These are phyloP conservation scores for Xylaria scruposa DNA, from an alignment of 495 filamentous ascomycete genomes.

Conservation along the genomic window DNA sequence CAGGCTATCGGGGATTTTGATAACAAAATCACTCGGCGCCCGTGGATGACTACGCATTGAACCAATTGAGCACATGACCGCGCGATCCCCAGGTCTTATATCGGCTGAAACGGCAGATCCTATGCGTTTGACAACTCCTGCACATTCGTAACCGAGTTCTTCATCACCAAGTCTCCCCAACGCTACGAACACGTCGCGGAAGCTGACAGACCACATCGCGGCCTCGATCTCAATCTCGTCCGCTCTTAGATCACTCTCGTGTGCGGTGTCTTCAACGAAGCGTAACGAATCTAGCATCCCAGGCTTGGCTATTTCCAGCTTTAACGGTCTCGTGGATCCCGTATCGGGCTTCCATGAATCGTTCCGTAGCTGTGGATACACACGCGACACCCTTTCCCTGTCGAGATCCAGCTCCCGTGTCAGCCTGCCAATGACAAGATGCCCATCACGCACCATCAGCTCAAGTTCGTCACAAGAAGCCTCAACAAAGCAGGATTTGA, in stretches of 20 bases:
- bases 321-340: neutral
- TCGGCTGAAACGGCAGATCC: conserved; percentile 47
- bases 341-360: neutral
- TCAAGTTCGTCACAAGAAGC: neutral
- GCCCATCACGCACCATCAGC: neutral
- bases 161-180: conserved; percentile 45
- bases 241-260: neutral
- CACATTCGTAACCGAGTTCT: conserved; percentile 47
- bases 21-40: conserved; percentile 45
- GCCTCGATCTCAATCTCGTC: conserved; percentile 42
- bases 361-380: neutral
- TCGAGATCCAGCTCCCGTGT: neutral
- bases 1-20: neutral
- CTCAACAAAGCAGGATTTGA: neutral
- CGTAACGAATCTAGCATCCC: neutral
- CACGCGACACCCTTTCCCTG: neutral
- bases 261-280: neutral
- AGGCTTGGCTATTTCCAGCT: neutral
- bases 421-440: neutral
- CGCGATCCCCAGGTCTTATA: conserved; percentile 42
- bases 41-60: conserved; percentile 50
- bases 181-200: conserved; percentile 50
- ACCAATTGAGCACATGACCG: conserved; percentile 46
- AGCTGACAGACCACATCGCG: conserved; percentile 43
- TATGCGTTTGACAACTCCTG: conserved; percentile 54